Percentiles rank a stretch among this genome's conserved stretches.
Conservation (phyloP, 2,329 filamentous ascomycete species). For the Colletotrichum eremochloae region DNA sequence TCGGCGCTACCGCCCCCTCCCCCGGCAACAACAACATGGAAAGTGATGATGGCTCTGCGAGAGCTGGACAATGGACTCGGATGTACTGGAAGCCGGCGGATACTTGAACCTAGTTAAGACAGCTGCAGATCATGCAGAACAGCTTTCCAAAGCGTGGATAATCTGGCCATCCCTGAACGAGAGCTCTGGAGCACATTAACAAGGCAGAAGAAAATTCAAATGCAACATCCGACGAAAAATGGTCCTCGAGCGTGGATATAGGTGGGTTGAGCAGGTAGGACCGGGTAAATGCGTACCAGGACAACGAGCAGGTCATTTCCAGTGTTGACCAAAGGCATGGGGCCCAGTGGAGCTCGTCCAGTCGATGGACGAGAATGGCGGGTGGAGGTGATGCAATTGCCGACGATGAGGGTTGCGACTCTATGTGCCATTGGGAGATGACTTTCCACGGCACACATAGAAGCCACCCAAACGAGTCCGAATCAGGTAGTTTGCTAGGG, state of each 20-base stretch:
- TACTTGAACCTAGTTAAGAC: background rate
- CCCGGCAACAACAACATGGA: background rate
- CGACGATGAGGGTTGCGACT: background rate
- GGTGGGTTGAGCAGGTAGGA: background rate
- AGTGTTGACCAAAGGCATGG: background rate
- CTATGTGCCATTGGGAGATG: background rate
- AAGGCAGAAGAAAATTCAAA: background rate
- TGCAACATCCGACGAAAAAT: background rate
- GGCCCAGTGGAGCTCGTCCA: background rate
- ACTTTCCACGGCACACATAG: background rate
- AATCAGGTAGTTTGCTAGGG: constrained; percentile 15
- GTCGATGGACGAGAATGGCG: background rate
- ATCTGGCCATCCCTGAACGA: background rate
- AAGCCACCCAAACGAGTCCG: background rate
- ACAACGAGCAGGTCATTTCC: constrained; percentile 2
- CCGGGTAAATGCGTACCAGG: background rate
- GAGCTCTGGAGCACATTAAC: background rate
- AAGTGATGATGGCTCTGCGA: background rate
- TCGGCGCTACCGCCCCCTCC: background rate
- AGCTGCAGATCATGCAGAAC: background rate
- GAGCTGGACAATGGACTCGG: background rate
- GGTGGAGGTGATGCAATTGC: background rate
- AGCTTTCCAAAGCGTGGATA: background rate
- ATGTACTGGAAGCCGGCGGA: background rate
- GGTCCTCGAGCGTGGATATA: background rate